Evolutionary conservation across 441 rosid genomes (phyloP).

Genomic region (Adansonia madagascariensis): DNA sequence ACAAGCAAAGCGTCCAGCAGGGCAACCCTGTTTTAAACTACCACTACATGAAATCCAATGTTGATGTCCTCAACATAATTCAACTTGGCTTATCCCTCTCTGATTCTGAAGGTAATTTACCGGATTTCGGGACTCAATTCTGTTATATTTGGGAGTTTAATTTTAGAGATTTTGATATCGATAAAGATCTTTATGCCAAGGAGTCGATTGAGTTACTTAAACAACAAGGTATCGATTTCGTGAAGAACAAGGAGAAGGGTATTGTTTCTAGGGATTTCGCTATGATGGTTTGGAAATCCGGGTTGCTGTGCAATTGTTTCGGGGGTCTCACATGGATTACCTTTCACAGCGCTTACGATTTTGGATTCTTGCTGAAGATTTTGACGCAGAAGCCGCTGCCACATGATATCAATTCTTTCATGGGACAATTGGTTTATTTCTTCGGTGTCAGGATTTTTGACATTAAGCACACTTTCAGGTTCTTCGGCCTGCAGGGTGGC

Average conservation of each 20-base stretch:
- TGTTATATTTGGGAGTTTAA: slow-evolving; percentile 17
- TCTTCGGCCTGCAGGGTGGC: neutral
- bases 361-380: slow-evolving; percentile 27
- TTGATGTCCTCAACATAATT: slow-evolving; percentile 3
- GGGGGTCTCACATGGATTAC: slow-evolving; percentile 16
- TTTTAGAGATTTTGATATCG: slow-evolving; percentile 24
- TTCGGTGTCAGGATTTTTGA: slow-evolving; percentile 26
- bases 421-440: neutral
- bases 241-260: slow-evolving; percentile 3
- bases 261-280: neutral
- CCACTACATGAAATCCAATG: neutral
- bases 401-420: neutral
- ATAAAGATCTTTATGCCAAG: neutral
- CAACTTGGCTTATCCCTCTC: slow-evolving; percentile 23
- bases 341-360: slow-evolving; percentile 28
- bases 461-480: slow-evolving; percentile 16
- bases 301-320: neutral
- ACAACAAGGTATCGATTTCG: slow-evolving; percentile 14
- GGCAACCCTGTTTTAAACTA: neutral
- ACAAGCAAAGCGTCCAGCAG: neutral
- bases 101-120: neutral
- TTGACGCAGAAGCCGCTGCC: slow-evolving; percentile 15
- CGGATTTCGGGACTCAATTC: neutral
- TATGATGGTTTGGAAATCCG: neutral
- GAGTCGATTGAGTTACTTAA: slow-evolving; percentile 14